These are phyloP conservation scores for Euphrasia arctica DNA, from an alignment of 305 asterid genomes.

Conservation along the genomic window DNA sequence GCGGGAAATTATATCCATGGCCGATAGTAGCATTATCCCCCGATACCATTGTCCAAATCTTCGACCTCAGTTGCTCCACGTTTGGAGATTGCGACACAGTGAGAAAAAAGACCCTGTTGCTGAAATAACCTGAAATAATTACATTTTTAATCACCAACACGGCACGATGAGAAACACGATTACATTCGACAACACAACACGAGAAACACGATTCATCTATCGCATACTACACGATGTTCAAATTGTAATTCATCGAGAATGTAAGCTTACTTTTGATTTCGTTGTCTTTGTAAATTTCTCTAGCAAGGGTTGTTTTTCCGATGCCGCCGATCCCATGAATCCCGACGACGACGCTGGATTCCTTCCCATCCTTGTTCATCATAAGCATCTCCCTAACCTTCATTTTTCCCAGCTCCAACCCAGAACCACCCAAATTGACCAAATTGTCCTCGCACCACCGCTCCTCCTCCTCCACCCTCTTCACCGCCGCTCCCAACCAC, in stretches of 20 bases:
- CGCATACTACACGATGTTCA: background rate
- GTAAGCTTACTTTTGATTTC: conserved; percentile 52
- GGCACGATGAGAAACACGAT: no score
- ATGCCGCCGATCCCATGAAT: conserved; percentile 89
- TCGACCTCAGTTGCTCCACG: conserved; percentile 62
- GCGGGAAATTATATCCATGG: conserved; percentile 36
- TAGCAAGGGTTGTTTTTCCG: conserved; percentile 90
- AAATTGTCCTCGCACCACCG: conserved; percentile 56
- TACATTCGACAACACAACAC: no score
- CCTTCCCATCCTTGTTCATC: conserved; percentile 25
- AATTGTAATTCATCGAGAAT: background rate
- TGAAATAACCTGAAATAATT: conserved; percentile 58
- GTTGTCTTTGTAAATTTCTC: conserved; percentile 73
- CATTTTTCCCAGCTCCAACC: conserved; percentile 72
- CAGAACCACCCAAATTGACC: conserved; percentile 60
- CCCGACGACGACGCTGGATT: conserved; percentile 43
- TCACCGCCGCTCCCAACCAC: conserved; percentile 69
- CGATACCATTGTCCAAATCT: conserved; percentile 56
- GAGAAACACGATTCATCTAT: no score
- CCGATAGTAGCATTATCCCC: conserved; percentile 30
- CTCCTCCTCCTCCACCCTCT: conserved; percentile 70
- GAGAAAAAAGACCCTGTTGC: conserved; percentile 53
- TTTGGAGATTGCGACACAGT: conserved; percentile 92
- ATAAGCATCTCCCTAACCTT: conserved; percentile 70
- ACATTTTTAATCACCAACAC: background rate